Conservation (phyloP, 169 alveolate species). For the Perkinsus olseni region DNA sequence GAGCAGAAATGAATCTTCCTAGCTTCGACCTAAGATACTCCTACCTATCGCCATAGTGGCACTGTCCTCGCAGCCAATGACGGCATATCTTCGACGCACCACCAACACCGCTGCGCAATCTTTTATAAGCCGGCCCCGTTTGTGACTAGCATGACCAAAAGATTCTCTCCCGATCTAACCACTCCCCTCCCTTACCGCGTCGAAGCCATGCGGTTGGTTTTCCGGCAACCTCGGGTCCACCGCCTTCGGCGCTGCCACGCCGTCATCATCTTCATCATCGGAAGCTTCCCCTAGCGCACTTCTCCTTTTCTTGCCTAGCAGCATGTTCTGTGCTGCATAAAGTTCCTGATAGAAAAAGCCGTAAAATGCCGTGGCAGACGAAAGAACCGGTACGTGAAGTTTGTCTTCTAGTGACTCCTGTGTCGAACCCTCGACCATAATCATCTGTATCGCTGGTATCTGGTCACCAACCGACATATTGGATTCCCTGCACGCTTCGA, state of each 20-base stretch:
- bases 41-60: neutral
- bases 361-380: too few relatives aligned
- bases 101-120: neutral
- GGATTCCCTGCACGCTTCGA: too few relatives aligned
- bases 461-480: too few relatives aligned
- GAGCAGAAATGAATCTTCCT: neutral
- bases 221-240: neutral
- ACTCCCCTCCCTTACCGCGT: neutral
- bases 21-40: neutral
- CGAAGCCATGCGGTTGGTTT: neutral
- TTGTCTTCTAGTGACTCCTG: neutral
- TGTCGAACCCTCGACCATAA: neutral
- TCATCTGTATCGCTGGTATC: neutral
- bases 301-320: too few relatives aligned
- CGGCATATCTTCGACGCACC: neutral
- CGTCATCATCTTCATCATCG: neutral
- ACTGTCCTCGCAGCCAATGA: neutral
- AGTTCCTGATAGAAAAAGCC: neutral
- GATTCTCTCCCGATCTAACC: too few relatives aligned
- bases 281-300: neutral
- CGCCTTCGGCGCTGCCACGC: too few relatives aligned
- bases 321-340: neutral
- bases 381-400: too few relatives aligned
- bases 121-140: neutral
- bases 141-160: neutral